Conservation (phyloP, 768 basidiomycete species). For the Neoboletus subvelutipes region DNA sequence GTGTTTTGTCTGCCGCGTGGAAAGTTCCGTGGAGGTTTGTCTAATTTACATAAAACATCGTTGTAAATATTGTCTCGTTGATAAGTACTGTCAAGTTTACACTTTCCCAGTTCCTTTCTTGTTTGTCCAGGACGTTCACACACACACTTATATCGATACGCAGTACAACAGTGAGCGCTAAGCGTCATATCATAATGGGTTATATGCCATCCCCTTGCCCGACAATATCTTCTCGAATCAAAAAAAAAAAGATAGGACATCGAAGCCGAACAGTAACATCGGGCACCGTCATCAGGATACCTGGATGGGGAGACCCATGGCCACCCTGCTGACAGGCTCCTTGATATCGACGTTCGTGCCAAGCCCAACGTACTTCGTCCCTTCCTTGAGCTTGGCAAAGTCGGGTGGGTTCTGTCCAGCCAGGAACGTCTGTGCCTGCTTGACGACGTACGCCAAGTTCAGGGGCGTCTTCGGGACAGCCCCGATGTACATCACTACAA, state of each 20-base stretch:
- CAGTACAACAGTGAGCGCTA: not conserved
- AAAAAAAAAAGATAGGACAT: not conserved
- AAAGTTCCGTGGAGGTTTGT: not conserved
- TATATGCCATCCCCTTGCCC: not conserved
- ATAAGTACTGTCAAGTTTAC: not conserved
- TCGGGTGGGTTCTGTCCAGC: conserved; percentile 66
- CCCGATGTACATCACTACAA: conserved; percentile 74
- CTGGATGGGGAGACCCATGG: conserved; percentile 43
- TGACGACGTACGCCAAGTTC: conserved; percentile 59
- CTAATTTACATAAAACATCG: not conserved
- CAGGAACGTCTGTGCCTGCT: conserved; percentile 64
- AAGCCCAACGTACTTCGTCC: conserved; percentile 39
- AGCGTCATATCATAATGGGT: no score
- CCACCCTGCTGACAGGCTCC: conserved; percentile 33
- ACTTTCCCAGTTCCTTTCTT: not conserved
- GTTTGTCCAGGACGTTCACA: no score
- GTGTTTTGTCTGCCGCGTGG: not conserved
- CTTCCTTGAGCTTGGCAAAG: conserved; percentile 52
- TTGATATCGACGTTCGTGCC: conserved; percentile 41
- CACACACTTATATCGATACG: not conserved
- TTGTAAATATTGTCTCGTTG: no score
- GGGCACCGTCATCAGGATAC: conserved; percentile 5
- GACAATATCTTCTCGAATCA: not conserved
- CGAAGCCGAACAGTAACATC: not conserved
- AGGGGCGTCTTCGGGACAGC: conserved; percentile 64